Evolutionary conservation across 768 basidiomycete genomes (phyloP), one percentile per base, ranked within the genome.

Genomic region (Strobilomyces echinocephalus): DNA sequence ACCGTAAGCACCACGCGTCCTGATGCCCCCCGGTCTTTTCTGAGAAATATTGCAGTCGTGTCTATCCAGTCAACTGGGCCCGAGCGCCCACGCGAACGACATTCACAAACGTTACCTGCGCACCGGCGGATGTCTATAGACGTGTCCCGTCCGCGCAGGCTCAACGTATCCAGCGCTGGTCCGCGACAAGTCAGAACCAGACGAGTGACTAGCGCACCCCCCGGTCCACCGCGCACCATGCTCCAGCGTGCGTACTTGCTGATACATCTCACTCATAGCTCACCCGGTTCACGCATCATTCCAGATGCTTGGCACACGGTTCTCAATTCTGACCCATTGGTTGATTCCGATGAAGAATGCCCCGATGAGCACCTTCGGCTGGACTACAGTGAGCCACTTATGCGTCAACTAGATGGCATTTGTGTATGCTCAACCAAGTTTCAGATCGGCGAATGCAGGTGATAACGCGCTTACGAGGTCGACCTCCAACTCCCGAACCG

Each of bases 231-330:
- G 41, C 72, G 79, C 49, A 79, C 77, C 16, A 82, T 88, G 77
- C 65, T 90, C 38, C 79, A 90, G 63, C 84, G 88, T 90, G 71
- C 57, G 83, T 62, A 18, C 54, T 51, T 24, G 16, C 30, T 7
- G 33, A 46, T 52, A 26, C 24, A 36, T 31, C 10, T 49, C 10
- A 5, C 31, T 41, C 47, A 35, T 40, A 42, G 49, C 55, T 58
- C 41, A 61, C 38, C 40, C 31, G 21, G 46, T 35, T 34, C 42
- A 40, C 58, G 61, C 39, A 8, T 49, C 21, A 5, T 14, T 39
- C 18, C 62, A 91, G 88, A 89, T 63, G 83, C 88, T 15, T 90
- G 85, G 85, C 81, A 87, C 61, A 75, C 79, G 15, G 74, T 84
- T 52, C 79, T 75, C 49, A 81, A 78, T 30, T 79, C 81, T 35